Evolutionary conservation across 2,329 filamentous ascomycete species (phyloP).

Genomic region (Talaromyces sp.): DNA sequence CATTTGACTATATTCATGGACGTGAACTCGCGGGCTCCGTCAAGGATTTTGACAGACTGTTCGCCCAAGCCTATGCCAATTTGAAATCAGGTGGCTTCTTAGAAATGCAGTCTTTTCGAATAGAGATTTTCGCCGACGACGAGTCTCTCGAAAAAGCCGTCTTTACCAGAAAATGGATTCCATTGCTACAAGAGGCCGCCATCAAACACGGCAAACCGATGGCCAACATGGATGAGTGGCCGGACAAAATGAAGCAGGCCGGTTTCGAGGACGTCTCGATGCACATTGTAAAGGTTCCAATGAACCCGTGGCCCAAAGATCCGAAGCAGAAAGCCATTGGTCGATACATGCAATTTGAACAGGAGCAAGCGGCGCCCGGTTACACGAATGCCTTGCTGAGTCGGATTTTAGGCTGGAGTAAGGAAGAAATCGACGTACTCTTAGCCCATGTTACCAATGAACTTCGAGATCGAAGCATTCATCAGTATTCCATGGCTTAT

Average conservation of each 20-base stretch:
- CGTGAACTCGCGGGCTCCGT: slow-evolving; percentile 25
- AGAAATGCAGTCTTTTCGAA: slow-evolving; percentile 40
- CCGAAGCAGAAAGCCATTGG: slow-evolving; percentile 44
- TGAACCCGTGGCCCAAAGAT: slow-evolving; percentile 49
- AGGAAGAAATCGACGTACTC: slow-evolving; percentile 38
- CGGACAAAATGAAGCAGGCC: slow-evolving; percentile 7
- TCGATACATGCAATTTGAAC: slow-evolving; percentile 29
- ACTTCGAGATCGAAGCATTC: slow-evolving; percentile 34
- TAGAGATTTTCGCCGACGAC: slow-evolving; percentile 29
- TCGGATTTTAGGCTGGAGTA: slow-evolving; percentile 35
- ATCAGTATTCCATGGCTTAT: slow-evolving; percentile 36
- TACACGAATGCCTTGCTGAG: slow-evolving; percentile 32
- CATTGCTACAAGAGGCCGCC: slow-evolving; percentile 29
- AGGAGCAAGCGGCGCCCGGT: slow-evolving; percentile 30
- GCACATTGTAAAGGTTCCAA: slow-evolving; percentile 38
- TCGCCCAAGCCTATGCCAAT: slow-evolving; percentile 19
- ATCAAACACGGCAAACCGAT: slow-evolving; percentile 33
- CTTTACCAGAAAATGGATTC: slow-evolving; percentile 27
- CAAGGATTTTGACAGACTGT: slow-evolving; percentile 21
- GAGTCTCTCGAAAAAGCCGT: slow-evolving; percentile 27
- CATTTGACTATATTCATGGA: slow-evolving; percentile 28
- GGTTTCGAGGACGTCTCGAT: slow-evolving; percentile 12
- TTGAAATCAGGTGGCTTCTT: slow-evolving; percentile 48
- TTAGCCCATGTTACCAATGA: slow-evolving; percentile 38
- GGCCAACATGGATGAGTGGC: slow-evolving; percentile 22